These are phyloP conservation scores for Ramularia endophylla DNA, from an alignment of 2,329 filamentous ascomycete genomes.

Conservation along the genomic window DNA sequence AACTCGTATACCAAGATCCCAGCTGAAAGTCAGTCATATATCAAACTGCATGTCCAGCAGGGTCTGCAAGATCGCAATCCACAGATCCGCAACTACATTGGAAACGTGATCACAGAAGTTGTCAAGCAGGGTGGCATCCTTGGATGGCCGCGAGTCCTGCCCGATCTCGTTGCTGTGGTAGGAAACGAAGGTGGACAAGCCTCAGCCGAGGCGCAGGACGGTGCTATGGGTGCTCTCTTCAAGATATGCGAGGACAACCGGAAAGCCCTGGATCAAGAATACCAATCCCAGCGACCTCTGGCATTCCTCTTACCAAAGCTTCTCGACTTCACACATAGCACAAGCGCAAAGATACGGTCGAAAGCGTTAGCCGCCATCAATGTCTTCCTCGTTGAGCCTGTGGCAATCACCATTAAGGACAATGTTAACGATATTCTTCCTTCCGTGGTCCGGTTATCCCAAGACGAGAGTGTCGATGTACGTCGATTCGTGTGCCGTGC, in stretches of 20 bases:
- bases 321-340: conserved; percentile 75
- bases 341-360: conserved; percentile 69
- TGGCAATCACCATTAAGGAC: conserved; percentile 64
- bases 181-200: conserved; percentile 64
- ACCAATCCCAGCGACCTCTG: conserved; percentile 81
- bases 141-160: conserved; percentile 84
- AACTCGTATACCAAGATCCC: conserved; percentile 69
- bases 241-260: conserved; percentile 98
- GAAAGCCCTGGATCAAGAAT: conserved; percentile 77
- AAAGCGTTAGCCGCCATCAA: conserved; percentile 82
- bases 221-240: conserved; percentile 83
- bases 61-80: conserved; percentile 74
- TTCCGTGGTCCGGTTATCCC: conserved; percentile 73
- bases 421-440: conserved; percentile 76
- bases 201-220: conserved; percentile 72
- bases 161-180: conserved; percentile 73
- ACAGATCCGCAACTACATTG: conserved; percentile 82
- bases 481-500: conserved; percentile 88
- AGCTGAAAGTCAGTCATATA: conserved; percentile 64
- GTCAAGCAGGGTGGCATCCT: conserved; percentile 78
- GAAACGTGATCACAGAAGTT: conserved; percentile 90
- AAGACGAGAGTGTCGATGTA: conserved; percentile 73
- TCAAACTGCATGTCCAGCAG: conserved; percentile 71
- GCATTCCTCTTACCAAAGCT: conserved; percentile 86
- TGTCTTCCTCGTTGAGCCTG: conserved; percentile 78